These are phyloP conservation scores for Podospora bellae-mahoneyi DNA, from an alignment of 495 filamentous ascomycete species.

Conservation along the genomic window DNA sequence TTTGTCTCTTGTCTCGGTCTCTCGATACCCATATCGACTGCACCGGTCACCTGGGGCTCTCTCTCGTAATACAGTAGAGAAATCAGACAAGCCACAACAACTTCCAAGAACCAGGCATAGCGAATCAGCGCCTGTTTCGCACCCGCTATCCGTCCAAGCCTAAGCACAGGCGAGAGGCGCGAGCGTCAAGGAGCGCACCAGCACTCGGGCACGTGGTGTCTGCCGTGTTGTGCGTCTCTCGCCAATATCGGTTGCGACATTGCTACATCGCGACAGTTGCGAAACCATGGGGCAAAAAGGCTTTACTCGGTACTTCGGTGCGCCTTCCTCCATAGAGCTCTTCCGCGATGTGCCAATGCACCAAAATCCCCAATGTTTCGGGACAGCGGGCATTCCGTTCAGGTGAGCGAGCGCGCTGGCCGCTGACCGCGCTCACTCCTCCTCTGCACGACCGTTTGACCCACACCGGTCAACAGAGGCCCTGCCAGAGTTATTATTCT, in stretches of 20 bases:
- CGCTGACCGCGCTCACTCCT: neutral
- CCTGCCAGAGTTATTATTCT: neutral
- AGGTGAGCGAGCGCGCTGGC: neutral
- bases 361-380: neutral
- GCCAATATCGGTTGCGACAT: neutral
- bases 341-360: slow-evolving; percentile 2
- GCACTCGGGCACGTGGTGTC: neutral
- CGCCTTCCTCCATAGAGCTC: slow-evolving; percentile 2
- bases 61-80: no score
- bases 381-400: neutral
- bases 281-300: neutral
- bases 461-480: neutral
- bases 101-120: neutral
- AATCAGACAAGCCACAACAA: no score
- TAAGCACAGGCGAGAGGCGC: neutral
- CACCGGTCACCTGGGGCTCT: neutral
- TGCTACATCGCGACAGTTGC: neutral
- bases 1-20: neutral
- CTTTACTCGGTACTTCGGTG: slow-evolving; percentile 5
- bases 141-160: neutral
- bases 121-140: neutral
- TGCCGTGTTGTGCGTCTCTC: neutral
- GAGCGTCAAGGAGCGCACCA: neutral
- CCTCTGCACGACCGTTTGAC: slow-evolving; percentile 3
- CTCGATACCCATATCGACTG: neutral